Evolutionary conservation across 2,329 filamentous ascomycete genomes (phyloP).

Genomic region (Ophiostoma himal-ulmi): DNA sequence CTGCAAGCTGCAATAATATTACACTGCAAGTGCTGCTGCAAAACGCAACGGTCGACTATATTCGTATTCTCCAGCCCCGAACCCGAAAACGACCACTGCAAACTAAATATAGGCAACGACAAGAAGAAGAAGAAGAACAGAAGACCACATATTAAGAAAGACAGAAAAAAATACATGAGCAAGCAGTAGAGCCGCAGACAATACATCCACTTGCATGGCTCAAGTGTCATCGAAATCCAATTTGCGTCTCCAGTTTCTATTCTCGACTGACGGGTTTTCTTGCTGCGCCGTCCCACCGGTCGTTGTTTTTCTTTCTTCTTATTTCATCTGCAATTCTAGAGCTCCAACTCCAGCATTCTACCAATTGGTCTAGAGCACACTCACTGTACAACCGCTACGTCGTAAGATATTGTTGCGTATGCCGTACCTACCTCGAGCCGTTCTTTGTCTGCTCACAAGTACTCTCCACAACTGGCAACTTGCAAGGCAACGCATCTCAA

Average conservation of each 20-base stretch:
- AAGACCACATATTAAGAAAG: background rate
- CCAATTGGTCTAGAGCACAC: background rate
- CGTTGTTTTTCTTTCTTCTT: background rate
- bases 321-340: background rate
- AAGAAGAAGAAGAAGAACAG: background rate
- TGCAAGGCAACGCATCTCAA: background rate
- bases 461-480: background rate
- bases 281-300: background rate
- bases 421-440: background rate
- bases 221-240: background rate
- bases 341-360: background rate
- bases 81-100: background rate
- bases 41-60: background rate
- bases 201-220: background rate
- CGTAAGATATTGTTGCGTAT: no score
- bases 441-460: background rate
- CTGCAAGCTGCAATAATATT: background rate
- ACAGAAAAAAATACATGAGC: background rate
- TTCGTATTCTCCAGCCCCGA: background rate
- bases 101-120: background rate
- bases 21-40: background rate
- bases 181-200: constrained; percentile 3
- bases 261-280: background rate
- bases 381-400: background rate
- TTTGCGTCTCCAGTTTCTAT: background rate